A percentile compares a stretch with the other conserved stretches of the same genome.
phyloP scores from a whole-genome alignment of 306 rosid species.

The Malus orientalis region DNA sequence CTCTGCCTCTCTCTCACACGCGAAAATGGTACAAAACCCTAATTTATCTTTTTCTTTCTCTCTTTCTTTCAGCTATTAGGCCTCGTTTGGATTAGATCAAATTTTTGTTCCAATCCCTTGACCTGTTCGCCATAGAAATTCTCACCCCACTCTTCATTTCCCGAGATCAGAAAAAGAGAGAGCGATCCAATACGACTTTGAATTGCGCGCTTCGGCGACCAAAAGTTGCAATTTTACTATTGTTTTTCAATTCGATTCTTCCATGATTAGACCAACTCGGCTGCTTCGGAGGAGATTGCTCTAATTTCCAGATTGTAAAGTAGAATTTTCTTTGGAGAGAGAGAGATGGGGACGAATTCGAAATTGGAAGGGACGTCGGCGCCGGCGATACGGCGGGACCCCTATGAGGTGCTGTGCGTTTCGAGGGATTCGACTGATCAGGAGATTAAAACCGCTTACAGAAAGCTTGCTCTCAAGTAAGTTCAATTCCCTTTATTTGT shows the following conservation, averaged over 20 bases:
- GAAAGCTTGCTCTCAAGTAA: slow-evolving; percentile 95
- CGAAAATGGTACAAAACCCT: slow-evolving; percentile 33
- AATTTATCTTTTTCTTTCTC: not conserved
- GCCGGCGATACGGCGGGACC: slow-evolving; percentile 76
- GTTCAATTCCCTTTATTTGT: slow-evolving; percentile 5
- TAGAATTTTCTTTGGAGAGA: not conserved
- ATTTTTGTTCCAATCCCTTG: not conserved
- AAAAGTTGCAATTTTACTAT: not conserved
- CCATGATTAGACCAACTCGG: slow-evolving; percentile 21
- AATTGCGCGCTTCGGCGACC: slow-evolving; percentile 28
- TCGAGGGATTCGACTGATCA: slow-evolving; percentile 75
- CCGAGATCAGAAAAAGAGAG: slow-evolving; percentile 6
- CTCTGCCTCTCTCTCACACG: not conserved
- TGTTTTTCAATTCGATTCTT: slow-evolving; percentile 1
- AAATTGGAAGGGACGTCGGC: slow-evolving; percentile 81
- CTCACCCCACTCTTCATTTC: slow-evolving; percentile 10
- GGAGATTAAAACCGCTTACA: slow-evolving; percentile 87
- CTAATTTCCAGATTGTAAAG: slow-evolving; percentile 2
- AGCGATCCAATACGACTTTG: slow-evolving; percentile 52
- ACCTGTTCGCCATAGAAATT: not conserved
- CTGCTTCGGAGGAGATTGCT: slow-evolving; percentile 5
- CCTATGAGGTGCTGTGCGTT: slow-evolving; percentile 78
- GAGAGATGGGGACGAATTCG: slow-evolving; percentile 49
- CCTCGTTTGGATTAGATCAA: slow-evolving; percentile 25
- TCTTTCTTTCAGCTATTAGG: not conserved